Evolutionary conservation across 1,284 basidiomycete genomes (phyloP), one percentile per base, ranked within the genome.

Genomic region (Sporisorium exsertum): DNA sequence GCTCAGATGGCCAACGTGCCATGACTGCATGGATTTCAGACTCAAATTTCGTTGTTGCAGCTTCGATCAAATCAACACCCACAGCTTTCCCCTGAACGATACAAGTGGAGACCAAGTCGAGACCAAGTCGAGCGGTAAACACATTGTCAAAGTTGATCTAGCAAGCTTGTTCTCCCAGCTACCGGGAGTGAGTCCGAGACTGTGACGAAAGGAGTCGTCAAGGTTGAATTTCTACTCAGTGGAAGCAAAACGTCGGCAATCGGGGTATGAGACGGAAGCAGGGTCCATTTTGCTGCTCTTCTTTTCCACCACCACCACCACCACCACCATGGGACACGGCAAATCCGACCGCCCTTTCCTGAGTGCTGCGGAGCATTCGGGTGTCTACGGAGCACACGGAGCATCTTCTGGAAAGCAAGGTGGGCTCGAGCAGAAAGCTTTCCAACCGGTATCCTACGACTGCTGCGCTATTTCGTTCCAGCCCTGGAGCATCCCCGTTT

Each of bases 381-480:
- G 81, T 37, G 68, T 79, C 35, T 72, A 80, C 51, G 81, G 83
- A 12, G 62, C 72, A 26, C 81, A 81, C 61, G 58, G 63, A 9
- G 81, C 81, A 8, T 71, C 71, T 9, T 69, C 72, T 1, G 81
- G 79, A 47, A 77, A 69, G 22, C 45, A 10, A 22, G 68, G 42
- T 18, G 53, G 90, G 88, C 89, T 12, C 89, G 90, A 84, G 89
- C 32, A 63, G 46, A 58, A 65, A 15, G 45, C 62, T 15, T 63
- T 88, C 88, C 64, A 93, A 37, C 64, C 76, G 12, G 72, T 93
- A 1, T 92, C 94, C 8, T 95, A 93, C 80, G 94, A 97, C 87
- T 96, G 92, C 81, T 98, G 95, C 79, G 91, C 94, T 0, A 89
- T 97, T 35, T 94, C 94, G 8, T 92, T 96, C 74, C 94, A 96